phyloP scores from a whole-genome alignment of 371 early-diverging fungal species.

The Rhizopus arrhizus region DNA sequence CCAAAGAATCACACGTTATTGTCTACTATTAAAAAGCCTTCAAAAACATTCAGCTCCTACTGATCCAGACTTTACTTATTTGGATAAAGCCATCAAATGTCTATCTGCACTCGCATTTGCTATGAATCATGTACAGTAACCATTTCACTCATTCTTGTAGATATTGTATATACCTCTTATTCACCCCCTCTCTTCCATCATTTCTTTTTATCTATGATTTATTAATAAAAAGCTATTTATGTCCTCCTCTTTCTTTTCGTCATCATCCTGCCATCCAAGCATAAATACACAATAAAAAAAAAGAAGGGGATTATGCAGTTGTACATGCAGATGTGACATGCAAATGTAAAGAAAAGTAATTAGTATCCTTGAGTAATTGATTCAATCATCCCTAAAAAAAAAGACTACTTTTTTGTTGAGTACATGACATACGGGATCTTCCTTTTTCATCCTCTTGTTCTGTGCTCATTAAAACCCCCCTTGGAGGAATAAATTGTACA shows the following conservation, averaged over 20 bases:
- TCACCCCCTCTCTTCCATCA: background rate
- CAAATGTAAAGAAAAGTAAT: too few relatives aligned
- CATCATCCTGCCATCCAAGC: background rate
- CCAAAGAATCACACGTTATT: conserved; percentile 56
- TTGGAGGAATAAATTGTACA: too few relatives aligned
- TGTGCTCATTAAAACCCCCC: too few relatives aligned
- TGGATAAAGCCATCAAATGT: conserved; percentile 40
- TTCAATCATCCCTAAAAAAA: too few relatives aligned
- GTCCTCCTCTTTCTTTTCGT: background rate
- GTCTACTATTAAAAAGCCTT: conserved; percentile 50
- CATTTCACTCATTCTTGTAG: conserved; percentile 1
- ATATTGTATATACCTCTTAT: background rate
- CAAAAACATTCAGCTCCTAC: conserved; percentile 42
- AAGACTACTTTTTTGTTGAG: too few relatives aligned
- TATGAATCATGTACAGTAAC: conserved; percentile 42
- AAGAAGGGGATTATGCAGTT: background rate
- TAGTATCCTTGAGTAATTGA: too few relatives aligned
- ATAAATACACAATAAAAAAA: background rate
- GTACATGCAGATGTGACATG: background rate
- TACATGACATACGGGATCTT: too few relatives aligned
- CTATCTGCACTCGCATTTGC: conserved; percentile 48
- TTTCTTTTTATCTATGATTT: background rate
- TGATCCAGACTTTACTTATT: conserved; percentile 38
- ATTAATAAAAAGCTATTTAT: background rate
- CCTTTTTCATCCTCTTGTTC: too few relatives aligned